Evolutionary conservation across 176 grass and related monocot species (phyloP).

Genomic region (Saccharum spontaneum): DNA sequence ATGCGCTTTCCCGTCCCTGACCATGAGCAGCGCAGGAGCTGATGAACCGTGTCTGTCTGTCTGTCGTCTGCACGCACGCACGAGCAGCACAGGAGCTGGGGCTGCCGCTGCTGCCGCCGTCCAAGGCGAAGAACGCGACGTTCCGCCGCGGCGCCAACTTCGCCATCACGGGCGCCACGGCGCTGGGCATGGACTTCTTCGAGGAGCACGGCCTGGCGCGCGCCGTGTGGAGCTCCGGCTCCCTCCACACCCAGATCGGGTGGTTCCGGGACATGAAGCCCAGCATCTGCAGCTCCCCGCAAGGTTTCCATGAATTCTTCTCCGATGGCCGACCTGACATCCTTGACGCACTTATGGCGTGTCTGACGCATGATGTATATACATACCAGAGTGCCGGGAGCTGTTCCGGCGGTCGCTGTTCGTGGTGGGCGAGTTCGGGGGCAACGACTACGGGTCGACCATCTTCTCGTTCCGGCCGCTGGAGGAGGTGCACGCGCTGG

Average conservation of each 20-base stretch:
- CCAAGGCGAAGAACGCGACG: constrained; percentile 34
- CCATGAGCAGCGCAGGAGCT: neutral
- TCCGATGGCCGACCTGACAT: no score
- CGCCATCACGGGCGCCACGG: constrained; percentile 41
- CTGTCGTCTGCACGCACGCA: neutral
- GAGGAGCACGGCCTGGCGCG: constrained; percentile 27
- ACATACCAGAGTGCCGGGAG: neutral
- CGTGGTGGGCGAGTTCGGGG: neutral
- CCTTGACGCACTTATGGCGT: no score
- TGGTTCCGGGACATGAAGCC: constrained; percentile 50
- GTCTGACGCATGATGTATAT: no score
- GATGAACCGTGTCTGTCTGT: neutral
- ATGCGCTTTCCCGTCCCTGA: neutral
- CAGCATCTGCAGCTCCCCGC: constrained; percentile 20
- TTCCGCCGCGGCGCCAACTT: constrained; percentile 49
- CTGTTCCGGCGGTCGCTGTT: neutral
- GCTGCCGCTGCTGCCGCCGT: constrained; percentile 43
- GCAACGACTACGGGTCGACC: constrained; percentile 49
- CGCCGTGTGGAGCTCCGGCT: constrained; percentile 34
- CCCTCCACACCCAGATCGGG: constrained; percentile 47
- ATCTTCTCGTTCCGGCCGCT: constrained; percentile 62
- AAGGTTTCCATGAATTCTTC: constrained; percentile 1
- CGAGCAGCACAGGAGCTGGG: constrained; percentile 38
- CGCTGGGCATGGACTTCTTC: constrained; percentile 45
- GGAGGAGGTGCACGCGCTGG: constrained; percentile 50